A percentile compares a stretch with the other conserved stretches of the same genome.
Conservation (phyloP, 768 basidiomycete species). For the Lentinula raphanica region DNA sequence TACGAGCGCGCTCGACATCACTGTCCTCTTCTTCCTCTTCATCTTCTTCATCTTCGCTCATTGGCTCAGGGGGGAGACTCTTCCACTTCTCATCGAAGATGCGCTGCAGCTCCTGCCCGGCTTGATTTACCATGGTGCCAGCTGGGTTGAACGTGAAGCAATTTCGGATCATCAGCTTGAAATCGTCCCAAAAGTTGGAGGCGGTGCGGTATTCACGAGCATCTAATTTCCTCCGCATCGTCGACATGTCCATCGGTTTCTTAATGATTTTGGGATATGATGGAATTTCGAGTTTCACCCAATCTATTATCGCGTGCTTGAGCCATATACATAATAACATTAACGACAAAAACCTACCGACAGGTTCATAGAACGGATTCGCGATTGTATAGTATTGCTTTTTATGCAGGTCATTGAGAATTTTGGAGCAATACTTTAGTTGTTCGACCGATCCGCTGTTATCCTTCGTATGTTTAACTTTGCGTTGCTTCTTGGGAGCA, state of each 20-base stretch:
- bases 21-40: conserved; percentile 63
- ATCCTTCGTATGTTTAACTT: conserved; percentile 54
- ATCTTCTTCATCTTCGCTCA: conserved; percentile 54
- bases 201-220: conserved; percentile 71
- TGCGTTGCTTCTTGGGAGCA: conserved; percentile 62
- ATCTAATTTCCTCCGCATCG: conserved; percentile 84
- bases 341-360: conserved; percentile 53
- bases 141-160: conserved; percentile 90
- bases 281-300: conserved; percentile 73
- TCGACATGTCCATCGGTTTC: conserved; percentile 92
- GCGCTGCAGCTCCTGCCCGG: conserved; percentile 79
- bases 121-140: conserved; percentile 80
- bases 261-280: conserved; percentile 85
- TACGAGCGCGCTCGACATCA: conserved; percentile 65
- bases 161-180: conserved; percentile 92
- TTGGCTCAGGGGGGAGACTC: conserved; percentile 55
- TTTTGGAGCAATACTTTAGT: conserved; percentile 73
- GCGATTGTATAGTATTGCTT: conserved; percentile 74
- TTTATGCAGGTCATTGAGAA: conserved; percentile 70
- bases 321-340: not conserved
- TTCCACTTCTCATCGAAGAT: conserved; percentile 94
- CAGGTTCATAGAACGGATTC: conserved; percentile 88
- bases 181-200: conserved; percentile 80
- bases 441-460: conserved; percentile 70
- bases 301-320: conserved; percentile 44